A percentile compares a stretch with the other conserved stretches of the same genome.
phyloP scores from a whole-genome alignment of 2,329 filamentous ascomycete species.

The Colletotrichum aenigma region DNA sequence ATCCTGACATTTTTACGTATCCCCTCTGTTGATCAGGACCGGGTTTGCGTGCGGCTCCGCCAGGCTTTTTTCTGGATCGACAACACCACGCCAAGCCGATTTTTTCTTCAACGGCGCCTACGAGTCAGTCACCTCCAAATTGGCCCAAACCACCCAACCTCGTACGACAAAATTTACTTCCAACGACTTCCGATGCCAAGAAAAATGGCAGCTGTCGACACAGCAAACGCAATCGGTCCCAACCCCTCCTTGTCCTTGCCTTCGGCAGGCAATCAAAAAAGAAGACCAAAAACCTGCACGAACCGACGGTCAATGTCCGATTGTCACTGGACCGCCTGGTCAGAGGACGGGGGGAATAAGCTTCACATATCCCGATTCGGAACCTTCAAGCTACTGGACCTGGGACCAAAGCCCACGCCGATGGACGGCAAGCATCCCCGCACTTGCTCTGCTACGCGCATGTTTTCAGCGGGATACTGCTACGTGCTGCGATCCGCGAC shows the following conservation, averaged over 20 bases:
- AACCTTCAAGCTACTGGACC: not conserved
- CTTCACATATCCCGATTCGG: not conserved
- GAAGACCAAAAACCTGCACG: not conserved
- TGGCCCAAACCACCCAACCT: not conserved
- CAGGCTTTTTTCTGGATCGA: not conserved
- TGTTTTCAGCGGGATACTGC: not conserved
- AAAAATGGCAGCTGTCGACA: not conserved
- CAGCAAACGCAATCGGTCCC: not conserved
- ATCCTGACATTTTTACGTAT: not conserved
- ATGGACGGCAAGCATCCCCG: not conserved
- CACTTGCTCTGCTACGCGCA: not conserved
- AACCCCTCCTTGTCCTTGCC: not conserved
- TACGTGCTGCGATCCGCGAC: not conserved
- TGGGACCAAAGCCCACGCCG: not conserved
- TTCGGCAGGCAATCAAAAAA: not conserved
- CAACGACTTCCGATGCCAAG: conserved; percentile 18
- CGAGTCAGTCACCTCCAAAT: conserved; percentile 6
- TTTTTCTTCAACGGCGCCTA: not conserved
- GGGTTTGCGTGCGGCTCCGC: not conserved
- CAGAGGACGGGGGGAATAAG: not conserved
- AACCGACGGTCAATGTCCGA: conserved; percentile 4
- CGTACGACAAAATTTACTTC: conserved; percentile 4
- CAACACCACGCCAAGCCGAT: not conserved
- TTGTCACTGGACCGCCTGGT: not conserved
- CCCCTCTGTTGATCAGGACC: not conserved